A percentile compares a stretch with the other conserved stretches of the same genome.
phyloP scores from a whole-genome alignment of 441 rosid species.

The Kokia cookei region DNA sequence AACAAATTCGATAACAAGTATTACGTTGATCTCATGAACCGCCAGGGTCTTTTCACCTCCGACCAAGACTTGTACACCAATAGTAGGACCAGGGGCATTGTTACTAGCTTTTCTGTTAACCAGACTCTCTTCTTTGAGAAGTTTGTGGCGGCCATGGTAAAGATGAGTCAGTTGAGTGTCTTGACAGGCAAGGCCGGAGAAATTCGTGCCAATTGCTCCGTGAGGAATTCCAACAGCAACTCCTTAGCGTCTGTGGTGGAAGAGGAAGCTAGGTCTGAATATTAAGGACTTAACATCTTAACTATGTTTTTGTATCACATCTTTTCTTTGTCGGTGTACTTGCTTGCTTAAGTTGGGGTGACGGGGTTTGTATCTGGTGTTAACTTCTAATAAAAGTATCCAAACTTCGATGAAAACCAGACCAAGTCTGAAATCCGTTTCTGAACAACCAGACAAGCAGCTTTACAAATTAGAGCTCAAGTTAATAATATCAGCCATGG shows the following conservation, averaged over 20 bases:
- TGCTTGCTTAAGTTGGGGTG: not conserved
- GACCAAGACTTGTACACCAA: conserved; percentile 78
- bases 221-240: conserved; percentile 38
- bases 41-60: conserved; percentile 76
- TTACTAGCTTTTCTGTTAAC: conserved; percentile 11
- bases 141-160: conserved; percentile 50
- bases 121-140: conserved; percentile 55
- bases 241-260: conserved; percentile 39
- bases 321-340: not conserved
- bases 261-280: conserved; percentile 26
- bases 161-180: conserved; percentile 70
- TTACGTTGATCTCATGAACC: conserved; percentile 4
- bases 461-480: no score
- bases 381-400: not conserved
- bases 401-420: not conserved
- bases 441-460: no score
- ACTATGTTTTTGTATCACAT: not conserved
- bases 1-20: conserved; percentile 11
- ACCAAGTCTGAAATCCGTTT: no score
- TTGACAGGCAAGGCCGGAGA: conserved; percentile 62
- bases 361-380: not conserved
- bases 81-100: conserved; percentile 49
- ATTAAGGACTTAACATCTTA: not conserved
- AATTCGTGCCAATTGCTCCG: conserved; percentile 63
- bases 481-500: not conserved